Percentiles rank a stretch among this genome's conserved stretches.
Conservation (phyloP, 306 rosid species). For the Prosopis cineraria region DNA sequence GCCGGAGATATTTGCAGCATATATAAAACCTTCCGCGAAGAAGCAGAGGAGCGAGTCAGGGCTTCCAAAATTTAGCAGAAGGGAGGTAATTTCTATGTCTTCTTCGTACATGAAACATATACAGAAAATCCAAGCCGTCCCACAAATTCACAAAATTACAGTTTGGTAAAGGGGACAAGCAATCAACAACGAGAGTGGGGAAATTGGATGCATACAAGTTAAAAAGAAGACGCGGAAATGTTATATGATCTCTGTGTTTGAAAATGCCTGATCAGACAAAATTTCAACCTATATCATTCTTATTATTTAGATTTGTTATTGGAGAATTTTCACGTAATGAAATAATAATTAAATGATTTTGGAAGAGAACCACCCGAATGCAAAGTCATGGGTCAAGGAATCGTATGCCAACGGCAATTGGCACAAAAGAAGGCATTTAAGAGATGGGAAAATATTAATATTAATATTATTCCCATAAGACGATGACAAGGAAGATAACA, state of each 20-base stretch:
- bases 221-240: not conserved
- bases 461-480: not conserved
- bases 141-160: not conserved
- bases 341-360: not conserved
- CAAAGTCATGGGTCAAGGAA: slow-evolving; percentile 3
- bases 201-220: not conserved
- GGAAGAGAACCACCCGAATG: not conserved
- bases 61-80: not conserved
- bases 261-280: not conserved
- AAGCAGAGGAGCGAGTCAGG: slow-evolving; percentile 7
- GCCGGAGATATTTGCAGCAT: not conserved
- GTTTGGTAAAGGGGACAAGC: not conserved
- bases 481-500: not conserved
- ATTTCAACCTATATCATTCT: not conserved
- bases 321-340: not conserved
- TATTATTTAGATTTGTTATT: not conserved
- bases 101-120: not conserved
- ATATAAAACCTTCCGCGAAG: slow-evolving; percentile 10
- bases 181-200: not conserved
- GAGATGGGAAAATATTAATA: not conserved
- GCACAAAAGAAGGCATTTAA: slow-evolving; percentile 1
- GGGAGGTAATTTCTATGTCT: not conserved
- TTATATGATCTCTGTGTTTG: too few relatives aligned
- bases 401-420: not conserved
- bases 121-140: not conserved